These are phyloP conservation scores for Fusarium coicis DNA, from an alignment of 2,329 filamentous ascomycete species.

Conservation along the genomic window DNA sequence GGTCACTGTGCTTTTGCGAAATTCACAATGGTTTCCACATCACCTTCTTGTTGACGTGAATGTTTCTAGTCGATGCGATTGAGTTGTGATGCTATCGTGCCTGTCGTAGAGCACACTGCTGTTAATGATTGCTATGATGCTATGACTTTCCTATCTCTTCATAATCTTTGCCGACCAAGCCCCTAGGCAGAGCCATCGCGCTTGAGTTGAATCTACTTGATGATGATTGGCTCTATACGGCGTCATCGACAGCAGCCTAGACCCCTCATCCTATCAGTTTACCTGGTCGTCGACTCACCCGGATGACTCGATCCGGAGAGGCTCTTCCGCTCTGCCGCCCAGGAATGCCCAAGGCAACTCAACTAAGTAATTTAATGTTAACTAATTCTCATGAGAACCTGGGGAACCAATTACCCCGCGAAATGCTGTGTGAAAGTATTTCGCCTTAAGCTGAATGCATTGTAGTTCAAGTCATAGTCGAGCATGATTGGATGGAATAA, in stretches of 20 bases:
- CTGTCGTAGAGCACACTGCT: slow-evolving; percentile 19
- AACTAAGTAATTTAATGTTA: neutral
- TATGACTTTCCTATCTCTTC: neutral
- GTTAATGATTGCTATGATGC: slow-evolving; percentile 1
- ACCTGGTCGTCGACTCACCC: slow-evolving; percentile 3
- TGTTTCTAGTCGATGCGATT: slow-evolving; percentile 27
- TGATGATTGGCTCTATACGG: slow-evolving; percentile 6
- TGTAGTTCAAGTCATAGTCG: neutral
- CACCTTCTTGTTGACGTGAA: slow-evolving; percentile 29
- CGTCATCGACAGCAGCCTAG: slow-evolving; percentile 28
- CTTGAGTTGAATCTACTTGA: neutral
- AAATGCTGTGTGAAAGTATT: slow-evolving; percentile 1
- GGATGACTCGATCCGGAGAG: slow-evolving; percentile 29
- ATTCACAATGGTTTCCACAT: slow-evolving; percentile 67
- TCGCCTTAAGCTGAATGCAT: neutral
- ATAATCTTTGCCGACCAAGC: neutral
- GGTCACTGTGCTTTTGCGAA: slow-evolving; percentile 68
- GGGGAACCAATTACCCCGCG: slow-evolving; percentile 27
- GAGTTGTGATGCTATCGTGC: slow-evolving; percentile 35
- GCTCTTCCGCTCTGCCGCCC: neutral
- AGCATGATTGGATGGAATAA: slow-evolving; percentile 15
- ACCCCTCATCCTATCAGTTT: slow-evolving; percentile 11
- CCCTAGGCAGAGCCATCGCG: neutral
- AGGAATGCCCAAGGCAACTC: slow-evolving; percentile 11
- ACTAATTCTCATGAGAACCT: neutral